A percentile compares a stretch with the other conserved stretches of the same genome.
These are phyloP conservation scores for Chaetomiaceae sp. DNA, from an alignment of 2,329 filamentous ascomycete genomes.

Conservation along the genomic window DNA sequence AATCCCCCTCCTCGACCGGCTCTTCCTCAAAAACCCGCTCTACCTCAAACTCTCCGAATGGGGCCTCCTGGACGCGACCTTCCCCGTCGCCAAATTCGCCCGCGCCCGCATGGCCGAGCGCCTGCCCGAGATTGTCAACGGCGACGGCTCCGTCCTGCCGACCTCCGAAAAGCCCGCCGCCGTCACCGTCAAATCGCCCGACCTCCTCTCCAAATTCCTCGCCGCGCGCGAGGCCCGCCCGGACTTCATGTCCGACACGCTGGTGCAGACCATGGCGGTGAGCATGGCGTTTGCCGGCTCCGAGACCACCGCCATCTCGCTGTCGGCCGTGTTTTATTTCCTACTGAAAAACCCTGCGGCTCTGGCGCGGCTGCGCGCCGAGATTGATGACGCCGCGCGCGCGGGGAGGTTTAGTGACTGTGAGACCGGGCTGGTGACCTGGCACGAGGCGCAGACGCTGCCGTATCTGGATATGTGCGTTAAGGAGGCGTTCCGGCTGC, in stretches of 20 bases:
- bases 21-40: slow-evolving; percentile 70
- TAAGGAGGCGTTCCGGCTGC: slow-evolving; percentile 70
- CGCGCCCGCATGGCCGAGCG: slow-evolving; percentile 61
- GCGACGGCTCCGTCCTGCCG: slow-evolving; percentile 35
- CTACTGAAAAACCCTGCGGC: slow-evolving; percentile 56
- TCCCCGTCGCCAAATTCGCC: slow-evolving; percentile 68
- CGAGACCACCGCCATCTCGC: slow-evolving; percentile 72
- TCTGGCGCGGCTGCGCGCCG: slow-evolving; percentile 50
- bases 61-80: slow-evolving; percentile 61
- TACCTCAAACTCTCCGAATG: slow-evolving; percentile 61
- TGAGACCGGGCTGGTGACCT: slow-evolving; percentile 58
- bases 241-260: slow-evolving; percentile 63
- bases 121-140: slow-evolving; percentile 37
- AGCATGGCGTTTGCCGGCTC: slow-evolving; percentile 68
- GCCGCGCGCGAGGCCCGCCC: slow-evolving; percentile 61
- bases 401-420: slow-evolving; percentile 45
- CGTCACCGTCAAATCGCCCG: slow-evolving; percentile 40
- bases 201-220: slow-evolving; percentile 67
- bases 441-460: slow-evolving; percentile 62
- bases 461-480: slow-evolving; percentile 72
- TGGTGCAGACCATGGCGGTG: slow-evolving; percentile 66
- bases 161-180: slow-evolving; percentile 31
- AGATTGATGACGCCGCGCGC: slow-evolving; percentile 55
- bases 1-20: slow-evolving; percentile 60
- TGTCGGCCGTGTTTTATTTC: slow-evolving; percentile 68